phyloP scores from a whole-genome alignment of 75 land plant genomes.

The Picea glauca region DNA sequence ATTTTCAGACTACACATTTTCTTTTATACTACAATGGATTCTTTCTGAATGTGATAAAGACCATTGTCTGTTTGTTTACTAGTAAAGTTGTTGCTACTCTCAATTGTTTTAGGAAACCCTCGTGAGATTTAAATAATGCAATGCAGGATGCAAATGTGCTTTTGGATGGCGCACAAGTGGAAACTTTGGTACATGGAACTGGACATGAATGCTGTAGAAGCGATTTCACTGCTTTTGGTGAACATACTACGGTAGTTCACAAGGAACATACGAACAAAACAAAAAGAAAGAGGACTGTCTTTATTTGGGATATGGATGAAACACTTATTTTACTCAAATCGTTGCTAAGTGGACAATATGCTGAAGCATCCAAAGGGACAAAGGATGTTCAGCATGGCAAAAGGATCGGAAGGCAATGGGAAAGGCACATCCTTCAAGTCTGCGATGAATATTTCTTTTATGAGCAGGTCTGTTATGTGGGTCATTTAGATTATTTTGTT shows the following conservation, averaged over 20 bases:
- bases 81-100: background rate
- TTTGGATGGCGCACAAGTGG: background rate
- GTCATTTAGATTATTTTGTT: background rate
- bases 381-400: constrained; percentile 57
- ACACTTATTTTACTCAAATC: constrained; percentile 87
- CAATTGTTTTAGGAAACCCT: constrained; percentile 6
- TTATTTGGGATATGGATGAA: constrained; percentile 94
- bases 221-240: constrained; percentile 1
- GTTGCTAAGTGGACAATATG: constrained; percentile 70
- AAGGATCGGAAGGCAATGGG: constrained; percentile 74
- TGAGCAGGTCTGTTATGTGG: constrained; percentile 53
- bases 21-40: constrained; percentile 2
- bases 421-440: constrained; percentile 68
- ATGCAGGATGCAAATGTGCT: constrained; percentile 10
- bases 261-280: constrained; percentile 1
- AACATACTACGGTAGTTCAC: too few species aligned
- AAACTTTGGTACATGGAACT: background rate
- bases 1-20: constrained; percentile 5
- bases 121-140: background rate
- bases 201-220: background rate
- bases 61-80: background rate
- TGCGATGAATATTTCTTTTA: constrained; percentile 78
- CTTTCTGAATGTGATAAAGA: background rate
- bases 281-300: constrained; percentile 28
- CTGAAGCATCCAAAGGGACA: constrained; percentile 50